Conservation (phyloP, 768 basidiomycete species). For the Phylloporus arenicola region DNA sequence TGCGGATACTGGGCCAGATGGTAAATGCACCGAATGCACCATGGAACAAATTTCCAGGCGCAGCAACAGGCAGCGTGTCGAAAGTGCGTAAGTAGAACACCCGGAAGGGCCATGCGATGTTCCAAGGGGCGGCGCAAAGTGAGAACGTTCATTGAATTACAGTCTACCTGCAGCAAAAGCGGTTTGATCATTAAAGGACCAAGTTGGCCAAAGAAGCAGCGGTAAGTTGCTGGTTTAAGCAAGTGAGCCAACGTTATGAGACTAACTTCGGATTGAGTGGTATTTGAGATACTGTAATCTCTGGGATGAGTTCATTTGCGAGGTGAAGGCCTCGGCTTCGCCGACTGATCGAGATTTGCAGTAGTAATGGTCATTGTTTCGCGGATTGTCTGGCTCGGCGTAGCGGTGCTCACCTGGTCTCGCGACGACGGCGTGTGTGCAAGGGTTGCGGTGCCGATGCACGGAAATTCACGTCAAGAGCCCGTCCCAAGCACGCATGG, state of each 20-base stretch:
- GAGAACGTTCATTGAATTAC: background rate
- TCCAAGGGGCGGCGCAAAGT: slow-evolving; percentile 9
- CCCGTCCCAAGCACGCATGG: background rate
- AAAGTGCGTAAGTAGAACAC: slow-evolving; percentile 11
- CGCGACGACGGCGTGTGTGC: background rate
- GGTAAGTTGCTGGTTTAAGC: background rate
- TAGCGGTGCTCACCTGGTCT: background rate
- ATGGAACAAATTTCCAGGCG: slow-evolving; percentile 4
- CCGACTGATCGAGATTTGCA: slow-evolving; percentile 22
- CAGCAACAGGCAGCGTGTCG: slow-evolving; percentile 8
- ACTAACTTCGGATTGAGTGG: background rate
- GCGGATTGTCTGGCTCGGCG: background rate
- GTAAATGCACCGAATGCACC: slow-evolving; percentile 1
- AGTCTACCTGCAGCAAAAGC: background rate
- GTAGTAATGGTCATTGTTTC: background rate
- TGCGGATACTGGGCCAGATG: slow-evolving; percentile 12
- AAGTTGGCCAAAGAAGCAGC: background rate
- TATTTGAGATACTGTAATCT: slow-evolving; percentile 3
- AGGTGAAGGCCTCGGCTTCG: slow-evolving; percentile 7
- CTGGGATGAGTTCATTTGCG: slow-evolving; percentile 16
- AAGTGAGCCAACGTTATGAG: background rate
- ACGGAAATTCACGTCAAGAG: background rate
- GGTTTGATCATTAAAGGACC: background rate
- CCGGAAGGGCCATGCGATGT: slow-evolving; percentile 4
- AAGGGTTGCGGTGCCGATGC: background rate